Evolutionary conservation across 257 asterid genomes (phyloP).

Genomic region (Phtheirospermum japonicum): DNA sequence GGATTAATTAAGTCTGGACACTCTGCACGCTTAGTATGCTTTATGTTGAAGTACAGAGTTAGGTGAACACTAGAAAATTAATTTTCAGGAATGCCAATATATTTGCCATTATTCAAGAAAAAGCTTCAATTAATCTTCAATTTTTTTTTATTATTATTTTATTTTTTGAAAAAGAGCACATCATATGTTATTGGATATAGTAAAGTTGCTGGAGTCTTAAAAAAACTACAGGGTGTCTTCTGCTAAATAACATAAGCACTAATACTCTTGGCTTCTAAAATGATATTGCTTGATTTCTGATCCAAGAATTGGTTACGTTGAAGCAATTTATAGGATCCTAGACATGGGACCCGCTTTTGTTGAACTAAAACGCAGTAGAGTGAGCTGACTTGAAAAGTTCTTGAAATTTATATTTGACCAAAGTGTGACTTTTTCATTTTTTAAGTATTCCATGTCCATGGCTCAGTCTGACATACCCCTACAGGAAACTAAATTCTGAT

Average conservation of each 20-base stretch:
- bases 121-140: background rate
- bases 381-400: constrained; percentile 6
- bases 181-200: constrained; percentile 4
- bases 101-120: constrained; percentile 2
- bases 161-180: too few species aligned
- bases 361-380: background rate
- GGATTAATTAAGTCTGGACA: background rate
- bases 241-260: background rate
- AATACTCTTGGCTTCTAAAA: constrained; percentile 18
- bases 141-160: too few species aligned
- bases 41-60: constrained; percentile 10
- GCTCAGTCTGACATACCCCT: constrained; percentile 1
- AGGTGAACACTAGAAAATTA: constrained; percentile 13
- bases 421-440: background rate
- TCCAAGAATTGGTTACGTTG: constrained; percentile 10
- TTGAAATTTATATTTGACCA: constrained; percentile 14
- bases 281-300: constrained; percentile 22
- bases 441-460: constrained; percentile 7
- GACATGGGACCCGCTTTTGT: constrained; percentile 20
- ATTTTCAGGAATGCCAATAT: constrained; percentile 8
- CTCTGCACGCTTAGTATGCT: constrained; percentile 12
- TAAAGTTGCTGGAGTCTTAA: constrained; percentile 2
- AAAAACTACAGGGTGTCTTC: constrained; percentile 4
- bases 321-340: constrained; percentile 20
- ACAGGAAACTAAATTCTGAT: constrained; percentile 7